Evolutionary conservation across 2,329 filamentous ascomycete genomes (phyloP).

Genomic region (Lasiodiplodia sp.): DNA sequence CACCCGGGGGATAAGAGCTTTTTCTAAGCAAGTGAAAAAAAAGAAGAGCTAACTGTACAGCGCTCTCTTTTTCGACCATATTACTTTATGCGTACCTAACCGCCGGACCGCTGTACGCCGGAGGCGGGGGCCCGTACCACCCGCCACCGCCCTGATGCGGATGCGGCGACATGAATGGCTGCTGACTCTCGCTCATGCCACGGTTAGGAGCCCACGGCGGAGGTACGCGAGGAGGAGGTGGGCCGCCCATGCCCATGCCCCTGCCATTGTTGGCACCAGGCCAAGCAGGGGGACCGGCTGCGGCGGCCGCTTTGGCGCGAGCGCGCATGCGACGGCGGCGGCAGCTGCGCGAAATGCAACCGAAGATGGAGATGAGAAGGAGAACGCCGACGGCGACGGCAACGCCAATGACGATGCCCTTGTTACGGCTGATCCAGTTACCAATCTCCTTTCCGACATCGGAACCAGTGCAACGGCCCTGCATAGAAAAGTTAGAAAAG

Average conservation of each 20-base stretch:
- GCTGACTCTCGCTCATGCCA: slow-evolving; percentile 16
- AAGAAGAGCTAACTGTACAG: not conserved
- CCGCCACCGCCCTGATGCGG: not conserved
- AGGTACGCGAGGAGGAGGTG: slow-evolving; percentile 21
- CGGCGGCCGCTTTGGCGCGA: slow-evolving; percentile 13
- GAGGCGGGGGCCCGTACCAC: slow-evolving; percentile 19
- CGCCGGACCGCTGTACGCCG: slow-evolving; percentile 7
- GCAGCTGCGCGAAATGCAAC: slow-evolving; percentile 69
- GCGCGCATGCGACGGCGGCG: slow-evolving; percentile 39
- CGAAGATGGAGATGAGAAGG: slow-evolving; percentile 68
- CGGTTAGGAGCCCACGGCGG: slow-evolving; percentile 17
- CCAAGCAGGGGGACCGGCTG: slow-evolving; percentile 4
- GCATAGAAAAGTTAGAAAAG: slow-evolving; percentile 9
- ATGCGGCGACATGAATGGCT: slow-evolving; percentile 9
- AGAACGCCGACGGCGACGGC: slow-evolving; percentile 74
- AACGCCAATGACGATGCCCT: slow-evolving; percentile 82
- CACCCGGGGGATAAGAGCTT: not conserved
- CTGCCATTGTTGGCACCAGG: not conserved
- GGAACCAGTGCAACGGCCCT: slow-evolving; percentile 77
- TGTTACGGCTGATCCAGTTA: slow-evolving; percentile 79
- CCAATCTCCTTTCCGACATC: slow-evolving; percentile 73
- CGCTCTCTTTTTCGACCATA: not conserved
- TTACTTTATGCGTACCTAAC: slow-evolving; percentile 13
- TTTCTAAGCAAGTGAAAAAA: not conserved
- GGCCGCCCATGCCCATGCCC: not conserved